These are phyloP conservation scores for Rubia occidens DNA, from an alignment of 305 asterid species.

Conservation along the genomic window DNA sequence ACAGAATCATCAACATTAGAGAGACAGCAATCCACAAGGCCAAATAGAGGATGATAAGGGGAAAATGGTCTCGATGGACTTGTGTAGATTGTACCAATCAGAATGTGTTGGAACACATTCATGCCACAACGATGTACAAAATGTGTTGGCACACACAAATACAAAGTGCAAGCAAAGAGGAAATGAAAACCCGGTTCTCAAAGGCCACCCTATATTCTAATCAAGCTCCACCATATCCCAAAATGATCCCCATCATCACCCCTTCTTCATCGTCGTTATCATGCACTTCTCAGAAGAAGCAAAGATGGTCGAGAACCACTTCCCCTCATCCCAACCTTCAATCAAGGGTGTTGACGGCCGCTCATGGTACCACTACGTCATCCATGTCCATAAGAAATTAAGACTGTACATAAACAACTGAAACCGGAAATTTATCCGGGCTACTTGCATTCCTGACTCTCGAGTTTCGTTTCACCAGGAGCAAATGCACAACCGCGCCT, in stretches of 20 bases:
- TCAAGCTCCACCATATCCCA: background rate
- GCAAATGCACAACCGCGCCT: constrained; percentile 19
- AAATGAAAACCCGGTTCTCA: background rate
- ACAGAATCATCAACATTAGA: background rate
- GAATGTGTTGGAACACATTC: background rate
- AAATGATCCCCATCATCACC: background rate
- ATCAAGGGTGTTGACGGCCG: background rate
- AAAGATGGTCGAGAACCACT: constrained; percentile 5
- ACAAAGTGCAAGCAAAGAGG: background rate
- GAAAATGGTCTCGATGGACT: background rate
- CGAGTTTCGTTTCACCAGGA: background rate
- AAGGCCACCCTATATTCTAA: background rate
- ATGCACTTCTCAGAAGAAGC: background rate
- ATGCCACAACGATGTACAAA: constrained; percentile 6
- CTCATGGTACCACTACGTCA: background rate
- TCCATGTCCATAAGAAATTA: background rate
- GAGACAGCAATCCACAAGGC: background rate
- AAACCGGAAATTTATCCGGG: background rate
- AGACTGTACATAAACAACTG: constrained; percentile 16
- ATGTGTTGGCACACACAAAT: background rate
- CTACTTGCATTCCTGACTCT: constrained; percentile 7
- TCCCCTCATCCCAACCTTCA: background rate
- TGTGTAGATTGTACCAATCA: background rate
- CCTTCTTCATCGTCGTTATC: background rate
- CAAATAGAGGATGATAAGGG: background rate